Base-by-base conservation (phyloP, 768 basidiomycete species). In the Naganishia friedmannii region DNA sequence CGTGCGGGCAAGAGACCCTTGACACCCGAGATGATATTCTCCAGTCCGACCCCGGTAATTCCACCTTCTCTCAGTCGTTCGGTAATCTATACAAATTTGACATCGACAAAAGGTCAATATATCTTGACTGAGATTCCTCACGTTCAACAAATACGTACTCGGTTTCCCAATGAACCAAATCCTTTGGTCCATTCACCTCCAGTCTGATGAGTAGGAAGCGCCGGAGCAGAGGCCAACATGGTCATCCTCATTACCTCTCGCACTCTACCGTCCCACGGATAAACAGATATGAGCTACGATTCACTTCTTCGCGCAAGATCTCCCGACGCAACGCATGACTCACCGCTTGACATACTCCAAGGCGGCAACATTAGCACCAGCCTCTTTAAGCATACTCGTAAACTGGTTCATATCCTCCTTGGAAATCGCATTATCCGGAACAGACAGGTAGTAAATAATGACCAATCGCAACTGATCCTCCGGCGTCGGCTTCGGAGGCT, bases 1-100 rank as follows among this genome's bases (percentile, higher is more conserved):
- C 93, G 92, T 2, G 92, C 89, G 0, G 96, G 96, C 21, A 99
- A 82, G 84, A 99, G 93, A 82, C 96, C 97, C 80, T 95, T 96
- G 76, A 99, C 96, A 46, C 94, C 95, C 0, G 93, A 94, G 72
- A 99, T 91, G 19, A 99, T 84, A 79, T 95, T 95, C 79, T 98
- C 94, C 37, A 98, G 85, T 8, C 83, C 83, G 46, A 82, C 82
- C 23, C 81, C 82, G 63, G 79, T 81, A 72, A 84, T 81, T n/a
- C 93, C 93, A 42, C 93, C 91, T 77, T 96, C 95, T 82, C 94
- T 91, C 67, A 98, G 83, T 56, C 92, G 87, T 77, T 93, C 92
- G 0, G 93, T 94, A 55, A 98, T 86, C 93, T 96, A 75, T 26
- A 3, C 3, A 60, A 17, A 39, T n/a, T 34, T 3, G 46, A 68